phyloP scores from a whole-genome alignment of 768 basidiomycete species.

The Mrakia frigida region DNA sequence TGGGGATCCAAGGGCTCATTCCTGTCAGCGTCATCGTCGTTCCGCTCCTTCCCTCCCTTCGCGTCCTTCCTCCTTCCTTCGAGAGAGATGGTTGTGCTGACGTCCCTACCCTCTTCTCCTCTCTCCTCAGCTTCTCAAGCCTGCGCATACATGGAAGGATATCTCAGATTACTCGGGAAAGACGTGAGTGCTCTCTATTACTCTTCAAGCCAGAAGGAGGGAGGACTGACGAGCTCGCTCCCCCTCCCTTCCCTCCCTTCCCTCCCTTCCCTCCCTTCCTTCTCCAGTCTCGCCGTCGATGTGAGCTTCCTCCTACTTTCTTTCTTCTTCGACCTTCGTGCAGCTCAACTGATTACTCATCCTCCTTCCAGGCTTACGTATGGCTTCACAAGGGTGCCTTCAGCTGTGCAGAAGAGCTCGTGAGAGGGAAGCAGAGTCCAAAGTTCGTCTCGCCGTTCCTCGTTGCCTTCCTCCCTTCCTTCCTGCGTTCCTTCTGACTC shows the following conservation, averaged over 20 bases:
- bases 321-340: background rate
- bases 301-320: conserved; percentile 43
- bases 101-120: background rate
- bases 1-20: conserved; percentile 33
- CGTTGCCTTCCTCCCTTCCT: background rate
- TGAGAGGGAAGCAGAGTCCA: conserved; percentile 71
- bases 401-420: conserved; percentile 83
- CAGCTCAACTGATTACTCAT: background rate
- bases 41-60: background rate
- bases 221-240: conserved; percentile 29
- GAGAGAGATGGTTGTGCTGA: background rate
- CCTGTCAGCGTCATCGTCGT: background rate
- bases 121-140: conserved; percentile 64
- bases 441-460: conserved; percentile 70
- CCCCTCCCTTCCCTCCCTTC: background rate
- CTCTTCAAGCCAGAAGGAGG: background rate
- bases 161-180: conserved; percentile 77
- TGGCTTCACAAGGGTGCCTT: conserved; percentile 64
- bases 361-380: conserved; percentile 58
- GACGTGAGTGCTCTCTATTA: conserved; percentile 46
- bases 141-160: conserved; percentile 72
- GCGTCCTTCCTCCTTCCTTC: background rate
- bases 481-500: background rate
- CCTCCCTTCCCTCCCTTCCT: conserved; percentile 3
- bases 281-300: conserved; percentile 69